These are phyloP conservation scores for Fusarium albidum DNA, from an alignment of 2,329 filamentous ascomycete genomes.

Conservation along the genomic window DNA sequence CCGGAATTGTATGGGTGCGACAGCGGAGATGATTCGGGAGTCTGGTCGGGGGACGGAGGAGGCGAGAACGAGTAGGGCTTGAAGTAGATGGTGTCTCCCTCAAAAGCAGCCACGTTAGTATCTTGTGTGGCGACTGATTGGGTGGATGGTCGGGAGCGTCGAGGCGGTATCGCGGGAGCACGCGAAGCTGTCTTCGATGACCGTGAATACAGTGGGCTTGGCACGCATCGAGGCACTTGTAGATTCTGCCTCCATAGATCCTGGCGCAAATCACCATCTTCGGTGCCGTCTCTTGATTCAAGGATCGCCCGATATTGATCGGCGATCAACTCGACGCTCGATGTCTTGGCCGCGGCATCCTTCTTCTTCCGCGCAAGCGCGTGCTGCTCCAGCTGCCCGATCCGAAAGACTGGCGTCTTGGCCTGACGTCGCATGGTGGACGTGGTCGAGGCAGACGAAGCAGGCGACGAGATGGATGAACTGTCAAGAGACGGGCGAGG, in stretches of 20 bases:
- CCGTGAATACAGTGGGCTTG: conserved; percentile 13
- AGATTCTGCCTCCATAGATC: conserved; percentile 21
- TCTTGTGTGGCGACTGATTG: conserved; percentile 53
- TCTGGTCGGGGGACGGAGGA: conserved; percentile 43
- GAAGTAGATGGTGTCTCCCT: conserved; percentile 57
- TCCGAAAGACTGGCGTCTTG: conserved; percentile 59
- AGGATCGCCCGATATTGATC: conserved; percentile 60
- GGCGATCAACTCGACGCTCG: conserved; percentile 58
- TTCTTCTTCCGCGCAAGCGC: conserved; percentile 32
- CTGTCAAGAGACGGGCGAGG: conserved; percentile 38
- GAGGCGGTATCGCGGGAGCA: conserved; percentile 36
- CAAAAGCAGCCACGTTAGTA: conserved; percentile 55
- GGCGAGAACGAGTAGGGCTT: conserved; percentile 54
- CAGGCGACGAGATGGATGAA: conserved; percentile 44
- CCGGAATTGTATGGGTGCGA: conserved; percentile 20
- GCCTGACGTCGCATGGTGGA: conserved; percentile 54
- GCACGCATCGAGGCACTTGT: conserved; percentile 22
- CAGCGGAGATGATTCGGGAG: conserved; percentile 20
- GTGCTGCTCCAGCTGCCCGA: conserved; percentile 57
- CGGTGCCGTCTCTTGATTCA: conserved; percentile 46
- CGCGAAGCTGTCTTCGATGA: conserved; percentile 27
- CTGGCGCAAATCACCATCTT: conserved; percentile 44
- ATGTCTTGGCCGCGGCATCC: conserved; percentile 43
- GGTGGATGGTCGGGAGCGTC: conserved; percentile 16
- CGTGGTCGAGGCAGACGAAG: conserved; percentile 43